Evolutionary conservation across 2,329 filamentous ascomycete genomes (phyloP).

Genomic region (Sarocladiaceae sp.): DNA sequence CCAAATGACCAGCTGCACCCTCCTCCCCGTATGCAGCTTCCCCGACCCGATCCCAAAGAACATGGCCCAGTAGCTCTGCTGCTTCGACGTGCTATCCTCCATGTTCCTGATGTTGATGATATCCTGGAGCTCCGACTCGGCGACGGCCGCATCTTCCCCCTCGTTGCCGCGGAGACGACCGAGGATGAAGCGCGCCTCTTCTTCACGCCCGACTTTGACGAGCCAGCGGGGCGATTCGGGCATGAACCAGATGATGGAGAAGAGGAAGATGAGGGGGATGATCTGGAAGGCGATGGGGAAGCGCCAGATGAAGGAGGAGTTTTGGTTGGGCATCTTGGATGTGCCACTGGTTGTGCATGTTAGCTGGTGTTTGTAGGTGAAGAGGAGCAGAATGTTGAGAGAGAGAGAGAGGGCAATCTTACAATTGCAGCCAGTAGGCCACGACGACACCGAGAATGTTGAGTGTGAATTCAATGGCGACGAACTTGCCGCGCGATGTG

Average conservation of each 20-base stretch:
- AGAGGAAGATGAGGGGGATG: constrained; percentile 51
- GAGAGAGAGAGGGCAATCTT: too few species aligned
- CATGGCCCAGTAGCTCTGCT: constrained; percentile 51
- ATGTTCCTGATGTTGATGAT: constrained; percentile 58
- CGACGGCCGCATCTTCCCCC: constrained; percentile 43
- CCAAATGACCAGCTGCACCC: constrained; percentile 66
- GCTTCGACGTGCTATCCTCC: constrained; percentile 43
- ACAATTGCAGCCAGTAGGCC: constrained; percentile 53
- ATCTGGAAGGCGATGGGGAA: constrained; percentile 69
- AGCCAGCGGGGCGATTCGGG: constrained; percentile 65
- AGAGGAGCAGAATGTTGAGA: too few species aligned
- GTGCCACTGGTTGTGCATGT: constrained; percentile 44
- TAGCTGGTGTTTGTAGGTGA: too few species aligned
- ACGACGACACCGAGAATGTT: constrained; percentile 65
- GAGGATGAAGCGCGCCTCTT: constrained; percentile 62
- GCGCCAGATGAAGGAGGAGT: constrained; percentile 55
- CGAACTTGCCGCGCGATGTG: constrained; percentile 60
- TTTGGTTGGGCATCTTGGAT: constrained; percentile 53
- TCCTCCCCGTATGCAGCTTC: constrained; percentile 58
- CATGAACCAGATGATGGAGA: constrained; percentile 56
- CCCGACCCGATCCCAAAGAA: constrained; percentile 59
- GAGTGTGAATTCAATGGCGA: constrained; percentile 66
- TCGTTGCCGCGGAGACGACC: constrained; percentile 54
- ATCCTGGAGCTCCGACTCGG: constrained; percentile 60
- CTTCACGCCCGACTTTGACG: constrained; percentile 56